Conservation (phyloP, 2,329 filamentous ascomycete genomes). For the Boeremia exigua region DNA sequence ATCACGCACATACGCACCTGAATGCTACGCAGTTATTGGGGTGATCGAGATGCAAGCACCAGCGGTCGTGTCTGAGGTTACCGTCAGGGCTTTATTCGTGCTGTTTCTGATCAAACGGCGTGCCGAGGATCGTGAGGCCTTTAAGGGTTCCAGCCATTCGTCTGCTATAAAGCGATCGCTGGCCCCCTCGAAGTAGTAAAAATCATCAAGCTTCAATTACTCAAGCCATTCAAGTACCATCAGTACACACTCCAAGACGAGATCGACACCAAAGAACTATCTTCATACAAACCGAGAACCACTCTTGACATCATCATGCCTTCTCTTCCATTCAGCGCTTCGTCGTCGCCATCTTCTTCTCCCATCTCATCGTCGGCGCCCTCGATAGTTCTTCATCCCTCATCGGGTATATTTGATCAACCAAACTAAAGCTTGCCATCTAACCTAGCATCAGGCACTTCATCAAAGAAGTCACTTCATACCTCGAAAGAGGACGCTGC, state of each 20-base stretch:
- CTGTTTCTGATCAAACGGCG: constrained; percentile 42
- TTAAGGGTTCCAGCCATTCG: constrained; percentile 19
- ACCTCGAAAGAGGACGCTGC: constrained; percentile 42
- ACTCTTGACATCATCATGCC: constrained; percentile 42
- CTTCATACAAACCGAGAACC: constrained; percentile 35
- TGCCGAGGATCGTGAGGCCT: constrained; percentile 28
- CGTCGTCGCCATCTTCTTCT: constrained; percentile 45
- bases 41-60: constrained; percentile 44
- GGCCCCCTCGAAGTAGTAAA: constrained; percentile 32
- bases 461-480: constrained; percentile 43
- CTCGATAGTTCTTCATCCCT: constrained; percentile 49
- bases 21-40: constrained; percentile 32
- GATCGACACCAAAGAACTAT: constrained; percentile 43
- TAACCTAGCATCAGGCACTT: constrained; percentile 43
- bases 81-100: constrained; percentile 36
- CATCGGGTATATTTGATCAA: constrained; percentile 50
- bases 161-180: constrained; percentile 41
- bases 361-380: constrained; percentile 41
- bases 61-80: constrained; percentile 34
- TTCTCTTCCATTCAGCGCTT: constrained; percentile 45
- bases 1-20: constrained; percentile 28
- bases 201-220: constrained; percentile 33
- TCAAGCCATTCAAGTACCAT: constrained; percentile 20
- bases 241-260: constrained; percentile 29
- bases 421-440: constrained; percentile 44